phyloP scores from a whole-genome alignment of 768 basidiomycete species.

The Rhizopogon vesiculosus region DNA sequence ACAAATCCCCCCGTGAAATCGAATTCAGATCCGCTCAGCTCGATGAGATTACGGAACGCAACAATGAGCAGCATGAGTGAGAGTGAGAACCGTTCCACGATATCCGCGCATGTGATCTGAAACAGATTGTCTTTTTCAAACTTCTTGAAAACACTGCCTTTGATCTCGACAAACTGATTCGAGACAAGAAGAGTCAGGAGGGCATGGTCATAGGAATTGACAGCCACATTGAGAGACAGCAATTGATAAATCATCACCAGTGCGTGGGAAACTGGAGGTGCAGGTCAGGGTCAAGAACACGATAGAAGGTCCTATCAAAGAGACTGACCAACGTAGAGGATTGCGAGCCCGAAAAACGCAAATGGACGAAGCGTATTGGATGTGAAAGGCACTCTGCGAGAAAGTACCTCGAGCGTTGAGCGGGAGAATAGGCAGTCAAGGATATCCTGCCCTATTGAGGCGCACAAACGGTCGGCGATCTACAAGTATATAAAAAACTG shows the following conservation, averaged over 20 bases:
- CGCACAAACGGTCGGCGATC: conserved; percentile 94
- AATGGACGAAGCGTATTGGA: conserved; percentile 72
- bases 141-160: conserved; percentile 98
- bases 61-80: conserved; percentile 88
- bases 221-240: conserved; percentile 91
- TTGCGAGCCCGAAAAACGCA: conserved; percentile 78
- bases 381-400: conserved; percentile 55
- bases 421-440: conserved; percentile 94
- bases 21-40: conserved; percentile 88
- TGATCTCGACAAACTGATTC: conserved; percentile 99
- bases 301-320: neutral
- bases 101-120: conserved; percentile 98
- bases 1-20: conserved; percentile 66
- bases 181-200: conserved; percentile 91
- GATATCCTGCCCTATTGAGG: conserved; percentile 96
- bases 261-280: conserved; percentile 68
- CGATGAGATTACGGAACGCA: conserved; percentile 91
- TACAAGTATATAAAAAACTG: conserved; percentile 23
- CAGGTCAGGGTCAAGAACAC: neutral
- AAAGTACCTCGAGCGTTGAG: conserved; percentile 76
- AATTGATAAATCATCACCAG: conserved; percentile 97
- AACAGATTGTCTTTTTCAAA: conserved; percentile 99
- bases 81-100: conserved; percentile 95
- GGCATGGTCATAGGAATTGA: conserved; percentile 97
- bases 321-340: conserved; percentile 73